Conservation (phyloP, 192 early-diverging fungal species). For the Backusella australiensis region DNA sequence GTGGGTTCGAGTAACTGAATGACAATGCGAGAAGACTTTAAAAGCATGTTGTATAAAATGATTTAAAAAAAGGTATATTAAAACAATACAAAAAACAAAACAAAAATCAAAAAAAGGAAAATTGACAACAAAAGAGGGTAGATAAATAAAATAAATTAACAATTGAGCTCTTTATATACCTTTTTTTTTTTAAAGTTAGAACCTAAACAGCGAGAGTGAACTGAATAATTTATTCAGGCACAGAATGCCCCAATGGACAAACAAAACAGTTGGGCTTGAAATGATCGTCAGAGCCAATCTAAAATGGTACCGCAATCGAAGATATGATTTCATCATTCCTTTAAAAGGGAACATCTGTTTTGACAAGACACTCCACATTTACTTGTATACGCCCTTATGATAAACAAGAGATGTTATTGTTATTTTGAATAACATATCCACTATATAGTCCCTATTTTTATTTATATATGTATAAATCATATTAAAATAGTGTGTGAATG, state of each 20-base stretch:
- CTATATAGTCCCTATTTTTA: not conserved
- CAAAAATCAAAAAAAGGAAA: not conserved
- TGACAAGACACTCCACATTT: not conserved
- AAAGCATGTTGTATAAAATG: not conserved
- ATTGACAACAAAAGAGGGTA: not conserved
- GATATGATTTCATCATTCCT: not conserved
- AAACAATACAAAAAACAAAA: too few species aligned
- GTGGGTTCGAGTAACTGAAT: slow-evolving; percentile 11
- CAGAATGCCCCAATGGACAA: not conserved
- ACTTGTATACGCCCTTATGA: too few species aligned
- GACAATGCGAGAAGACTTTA: slow-evolving; percentile 2
- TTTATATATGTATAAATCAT: not conserved
- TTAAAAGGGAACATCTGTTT: not conserved
- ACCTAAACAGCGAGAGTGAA: not conserved
- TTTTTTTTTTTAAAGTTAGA: not conserved
- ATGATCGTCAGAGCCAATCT: not conserved
- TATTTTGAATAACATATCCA: too few species aligned
- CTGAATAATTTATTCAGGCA: not conserved
- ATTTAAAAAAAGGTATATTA: not conserved
- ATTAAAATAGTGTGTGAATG: not conserved
- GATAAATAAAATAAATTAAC: too few species aligned
- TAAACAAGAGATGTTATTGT: too few species aligned
- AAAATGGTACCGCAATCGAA: not conserved
- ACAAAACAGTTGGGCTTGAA: not conserved
- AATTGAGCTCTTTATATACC: not conserved